Evolutionary conservation across 208 protist species (phyloP).

Genomic region (Porcisia deanei): DNA sequence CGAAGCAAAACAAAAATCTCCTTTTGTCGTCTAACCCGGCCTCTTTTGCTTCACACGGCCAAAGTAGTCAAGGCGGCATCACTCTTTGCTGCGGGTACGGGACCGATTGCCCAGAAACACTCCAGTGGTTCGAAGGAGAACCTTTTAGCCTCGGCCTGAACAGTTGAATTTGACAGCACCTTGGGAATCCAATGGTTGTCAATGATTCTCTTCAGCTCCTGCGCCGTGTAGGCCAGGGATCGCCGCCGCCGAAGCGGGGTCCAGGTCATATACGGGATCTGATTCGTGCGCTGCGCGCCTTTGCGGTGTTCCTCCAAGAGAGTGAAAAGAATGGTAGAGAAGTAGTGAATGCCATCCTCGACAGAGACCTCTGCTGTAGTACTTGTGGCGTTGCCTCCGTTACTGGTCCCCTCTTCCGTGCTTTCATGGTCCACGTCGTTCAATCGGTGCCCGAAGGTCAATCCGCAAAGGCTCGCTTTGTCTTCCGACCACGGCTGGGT

Average conservation of each 20-base stretch:
- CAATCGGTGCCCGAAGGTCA: conserved; percentile 46
- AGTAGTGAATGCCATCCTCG: conserved; percentile 82
- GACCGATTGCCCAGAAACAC: conserved; percentile 66
- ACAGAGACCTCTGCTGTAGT: conserved; percentile 13
- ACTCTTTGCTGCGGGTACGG: not conserved
- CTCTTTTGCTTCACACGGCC: not conserved
- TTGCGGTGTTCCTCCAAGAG: conserved; percentile 79
- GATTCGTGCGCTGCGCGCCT: conserved; percentile 20
- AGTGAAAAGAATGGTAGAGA: conserved; percentile 79
- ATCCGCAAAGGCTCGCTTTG: conserved; percentile 71
- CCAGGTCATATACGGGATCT: conserved; percentile 90
- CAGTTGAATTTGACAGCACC: conserved; percentile 45
- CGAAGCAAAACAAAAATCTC: too few relatives aligned
- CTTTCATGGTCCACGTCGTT: conserved; percentile 10
- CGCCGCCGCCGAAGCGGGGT: conserved; percentile 66
- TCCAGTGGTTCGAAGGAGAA: conserved; percentile 58
- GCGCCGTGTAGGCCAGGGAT: conserved; percentile 44
- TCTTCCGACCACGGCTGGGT: conserved; percentile 84
- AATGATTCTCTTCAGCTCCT: conserved; percentile 72
- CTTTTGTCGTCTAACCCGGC: not conserved
- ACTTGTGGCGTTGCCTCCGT: not conserved
- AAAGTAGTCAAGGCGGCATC: not conserved
- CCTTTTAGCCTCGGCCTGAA: conserved; percentile 42
- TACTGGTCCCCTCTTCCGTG: conserved; percentile 3
- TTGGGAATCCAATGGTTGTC: conserved; percentile 78